Base-by-base conservation (phyloP, 768 basidiomycete genomes). In the Tricholoma sp. region DNA sequence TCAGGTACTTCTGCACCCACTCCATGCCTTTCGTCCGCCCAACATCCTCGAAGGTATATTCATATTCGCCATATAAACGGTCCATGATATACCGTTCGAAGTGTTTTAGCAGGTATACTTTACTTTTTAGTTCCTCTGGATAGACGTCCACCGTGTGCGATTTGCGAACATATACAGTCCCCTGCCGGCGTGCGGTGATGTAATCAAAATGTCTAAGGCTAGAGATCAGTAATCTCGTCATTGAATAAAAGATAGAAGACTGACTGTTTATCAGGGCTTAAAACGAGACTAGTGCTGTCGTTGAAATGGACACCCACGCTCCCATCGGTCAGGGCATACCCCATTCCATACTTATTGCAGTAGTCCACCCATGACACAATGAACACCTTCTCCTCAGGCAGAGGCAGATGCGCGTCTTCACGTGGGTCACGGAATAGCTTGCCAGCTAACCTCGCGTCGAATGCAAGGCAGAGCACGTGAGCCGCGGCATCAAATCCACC, bases 271-370 rank as follows among this genome's bases (percentile, higher is more conserved):
- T 91, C 89, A 1, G 96, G 85, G 37, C 91, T 83, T 59, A 98
- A 74, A 32, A 97, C 82, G 59, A 97, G 68, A 31, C 82, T 88
- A 13, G 94, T 92, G 67, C 89, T 93, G 69, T 99, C 97, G 65
- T 98, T 98, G 75, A 97, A 99, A 72, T 98, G 87, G 18, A 98
- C 92, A 4, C 94, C 93, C 47, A 98, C 87, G 18, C 90, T 89
- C 3, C 96, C 94, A 65, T 99, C 94, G 17, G 94, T 96, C 66
- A 98, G 76, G 3, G 94, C 93, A 69, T 97, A 98, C 1, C 96
- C 97, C 91, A 98, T 98, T n/a, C 96, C 97, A 71, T 98, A 99
- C 77, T 98, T 98, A 72, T 94, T 92, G 69, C 93, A 96, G 67
- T 98, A 98, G 70, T 98, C 97, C 41, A 98, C 89, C 97, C 97